Evolutionary conservation across 768 basidiomycete species (phyloP), one percentile per base, ranked within the genome.

Genomic region (Hypholoma fasciculare): DNA sequence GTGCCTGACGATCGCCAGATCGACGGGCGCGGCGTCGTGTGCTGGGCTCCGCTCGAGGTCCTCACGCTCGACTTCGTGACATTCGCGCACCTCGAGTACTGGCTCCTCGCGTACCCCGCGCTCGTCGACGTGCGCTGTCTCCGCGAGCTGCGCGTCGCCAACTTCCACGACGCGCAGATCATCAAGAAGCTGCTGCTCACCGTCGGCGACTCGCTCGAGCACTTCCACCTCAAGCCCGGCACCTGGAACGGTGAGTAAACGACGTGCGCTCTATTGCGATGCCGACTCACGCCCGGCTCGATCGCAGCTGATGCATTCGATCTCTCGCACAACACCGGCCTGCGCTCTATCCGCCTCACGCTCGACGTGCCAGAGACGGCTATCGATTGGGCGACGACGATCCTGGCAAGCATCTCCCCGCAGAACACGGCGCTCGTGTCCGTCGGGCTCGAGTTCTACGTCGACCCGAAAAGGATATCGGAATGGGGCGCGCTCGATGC

Each of bases 221-320:
- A 75, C 59, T 71, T 80, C 43, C 77, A 78, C 61, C 69, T 80
- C 58, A 80, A 80, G 58, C 77, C 78, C 34, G 77, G 75, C 5
- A 63, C 67, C 49, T 78, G 74, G 71, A 67, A 72, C 61, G 77
- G 76, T 77, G 66, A 69, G 69, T 34, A 34, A 9, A 1, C 30
- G 30, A 6, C 9, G 7, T 5, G 9, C 9, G 30, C 30, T 9
- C 30, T 7, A 9, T 34, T 34, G 30, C 12, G 20, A 48, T 23
- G 20, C 30, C 7, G 9, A n/a, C 48, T 49, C 19, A 49, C 16
- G 27, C 47, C 12, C 34, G 26, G 11, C 20, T 36, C 52, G 38
- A 19, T 48, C 19, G 20, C 27, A 78, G 78, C 77, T 39, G 69
- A 67, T 56, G 60, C 71, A 2, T 75, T 79, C 60, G 66, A 78